Percentiles rank a stretch among this genome's conserved stretches.
phyloP scores from a whole-genome alignment of 495 filamentous ascomycete genomes.

The Alectoria sarmentosa region DNA sequence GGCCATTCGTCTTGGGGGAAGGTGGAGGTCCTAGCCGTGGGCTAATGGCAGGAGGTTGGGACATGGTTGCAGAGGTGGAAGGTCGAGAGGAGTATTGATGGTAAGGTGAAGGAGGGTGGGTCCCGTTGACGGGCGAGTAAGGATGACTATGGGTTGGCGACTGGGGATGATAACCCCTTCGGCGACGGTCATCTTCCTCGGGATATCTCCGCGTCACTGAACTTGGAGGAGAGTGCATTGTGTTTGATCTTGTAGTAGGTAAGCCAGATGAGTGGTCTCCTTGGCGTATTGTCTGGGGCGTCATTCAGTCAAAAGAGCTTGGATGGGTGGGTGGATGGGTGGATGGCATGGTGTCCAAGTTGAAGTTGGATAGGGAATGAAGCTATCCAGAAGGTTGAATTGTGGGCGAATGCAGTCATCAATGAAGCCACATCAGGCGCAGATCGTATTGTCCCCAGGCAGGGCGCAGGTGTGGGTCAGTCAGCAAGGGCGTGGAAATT shows the following conservation, averaged over 20 bases:
- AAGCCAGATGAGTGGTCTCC: constrained; percentile 9
- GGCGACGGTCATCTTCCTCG: constrained; percentile 28
- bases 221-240: constrained; percentile 10
- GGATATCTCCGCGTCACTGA: constrained; percentile 25
- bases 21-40: constrained; percentile 22
- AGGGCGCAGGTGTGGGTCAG: constrained; percentile 11
- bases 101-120: constrained; percentile 23
- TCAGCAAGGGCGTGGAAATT: constrained; percentile 11
- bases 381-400: constrained; percentile 14
- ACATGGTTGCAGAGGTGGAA: constrained; percentile 21
- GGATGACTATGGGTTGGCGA: constrained; percentile 24
- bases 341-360: constrained; percentile 6
- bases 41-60: constrained; percentile 23
- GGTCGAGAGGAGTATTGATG: constrained; percentile 25
- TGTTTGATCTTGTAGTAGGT: constrained; percentile 22
- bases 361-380: neutral
- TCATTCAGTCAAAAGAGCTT: neutral
- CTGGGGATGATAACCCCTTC: constrained; percentile 26
- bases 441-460: constrained; percentile 15
- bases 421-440: constrained; percentile 18
- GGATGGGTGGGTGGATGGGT: neutral
- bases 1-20: constrained; percentile 26
- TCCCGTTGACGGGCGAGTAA: constrained; percentile 25
- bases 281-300: constrained; percentile 3
- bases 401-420: constrained; percentile 6